phyloP scores from a whole-genome alignment of 1,284 basidiomycete species.

The Schizophyllum commune region DNA sequence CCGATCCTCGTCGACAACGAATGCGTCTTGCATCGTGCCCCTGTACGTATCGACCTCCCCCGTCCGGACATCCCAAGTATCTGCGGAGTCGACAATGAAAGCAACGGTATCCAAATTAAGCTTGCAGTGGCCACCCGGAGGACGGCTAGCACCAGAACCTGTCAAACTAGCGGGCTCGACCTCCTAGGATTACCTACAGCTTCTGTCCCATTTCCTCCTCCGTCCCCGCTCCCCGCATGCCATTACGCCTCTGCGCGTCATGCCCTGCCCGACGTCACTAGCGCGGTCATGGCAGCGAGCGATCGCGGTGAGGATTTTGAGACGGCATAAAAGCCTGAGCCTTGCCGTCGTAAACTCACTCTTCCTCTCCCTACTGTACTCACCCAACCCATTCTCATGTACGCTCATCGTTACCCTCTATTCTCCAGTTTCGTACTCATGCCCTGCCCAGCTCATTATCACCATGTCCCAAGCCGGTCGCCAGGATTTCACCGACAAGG shows the following conservation, averaged over 20 bases:
- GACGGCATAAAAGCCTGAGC: neutral
- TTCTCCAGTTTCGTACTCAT: neutral
- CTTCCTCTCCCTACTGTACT: neutral
- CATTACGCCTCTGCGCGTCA: constrained; percentile 1
- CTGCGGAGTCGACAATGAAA: too few relatives aligned
- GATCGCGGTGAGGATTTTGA: neutral
- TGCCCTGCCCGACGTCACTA: neutral
- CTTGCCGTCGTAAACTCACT: neutral
- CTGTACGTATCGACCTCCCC: too few relatives aligned
- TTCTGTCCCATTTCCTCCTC: neutral
- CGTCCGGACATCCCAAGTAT: too few relatives aligned
- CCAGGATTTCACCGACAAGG: constrained; percentile 48
- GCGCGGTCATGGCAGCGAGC: neutral
- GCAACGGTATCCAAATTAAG: too few relatives aligned
- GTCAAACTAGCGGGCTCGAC: neutral
- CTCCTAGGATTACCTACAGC: neutral
- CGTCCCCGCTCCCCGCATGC: neutral
- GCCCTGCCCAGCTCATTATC: constrained; percentile 5
- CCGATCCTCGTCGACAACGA: too few relatives aligned
- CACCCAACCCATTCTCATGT: neutral
- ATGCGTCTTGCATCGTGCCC: too few relatives aligned
- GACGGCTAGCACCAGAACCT: too few relatives aligned
- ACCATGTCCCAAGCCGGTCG: constrained; percentile 39
- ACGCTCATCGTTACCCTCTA: neutral
- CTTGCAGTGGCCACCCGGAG: too few relatives aligned